Evolutionary conservation across 306 rosid species (phyloP).

Genomic region (Glycine latifolia): DNA sequence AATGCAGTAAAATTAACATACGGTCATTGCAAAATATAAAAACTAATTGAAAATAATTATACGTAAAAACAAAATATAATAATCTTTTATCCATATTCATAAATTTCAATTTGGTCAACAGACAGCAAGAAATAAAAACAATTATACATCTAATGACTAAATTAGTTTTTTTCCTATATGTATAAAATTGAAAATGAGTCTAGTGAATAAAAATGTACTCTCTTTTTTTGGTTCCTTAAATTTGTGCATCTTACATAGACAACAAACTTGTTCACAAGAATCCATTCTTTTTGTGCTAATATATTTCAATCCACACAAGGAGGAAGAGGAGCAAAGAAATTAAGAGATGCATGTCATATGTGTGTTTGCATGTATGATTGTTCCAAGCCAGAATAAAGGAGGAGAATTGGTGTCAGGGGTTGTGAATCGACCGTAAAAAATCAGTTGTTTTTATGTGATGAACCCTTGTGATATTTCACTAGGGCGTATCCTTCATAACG

Average conservation of each 20-base stretch:
- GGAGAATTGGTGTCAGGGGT: too few relatives aligned
- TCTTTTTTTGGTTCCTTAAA: background rate
- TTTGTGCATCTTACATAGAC: background rate
- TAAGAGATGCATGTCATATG: constrained; percentile 62
- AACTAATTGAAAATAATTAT: background rate
- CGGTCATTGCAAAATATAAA: background rate
- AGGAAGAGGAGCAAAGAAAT: constrained; percentile 29
- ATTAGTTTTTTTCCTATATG: background rate
- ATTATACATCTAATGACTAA: background rate
- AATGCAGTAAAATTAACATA: background rate
- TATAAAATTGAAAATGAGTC: background rate
- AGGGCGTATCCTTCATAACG: too few relatives aligned
- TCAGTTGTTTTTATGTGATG: too few relatives aligned
- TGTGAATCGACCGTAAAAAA: too few relatives aligned
- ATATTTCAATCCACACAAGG: constrained; percentile 33
- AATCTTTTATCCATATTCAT: background rate
- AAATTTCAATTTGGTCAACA: background rate
- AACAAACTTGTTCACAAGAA: too few relatives aligned
- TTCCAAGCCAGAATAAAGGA: too few relatives aligned
- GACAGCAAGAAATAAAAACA: background rate
- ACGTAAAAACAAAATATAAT: background rate
- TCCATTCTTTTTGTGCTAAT: background rate
- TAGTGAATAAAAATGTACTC: background rate
- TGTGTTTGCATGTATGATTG: too few relatives aligned
- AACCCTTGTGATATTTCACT: too few relatives aligned